Percentiles rank a stretch among this genome's conserved stretches.
Evolutionary conservation across 768 basidiomycete species (phyloP).

Genomic region (Xerocomellus intermedius): DNA sequence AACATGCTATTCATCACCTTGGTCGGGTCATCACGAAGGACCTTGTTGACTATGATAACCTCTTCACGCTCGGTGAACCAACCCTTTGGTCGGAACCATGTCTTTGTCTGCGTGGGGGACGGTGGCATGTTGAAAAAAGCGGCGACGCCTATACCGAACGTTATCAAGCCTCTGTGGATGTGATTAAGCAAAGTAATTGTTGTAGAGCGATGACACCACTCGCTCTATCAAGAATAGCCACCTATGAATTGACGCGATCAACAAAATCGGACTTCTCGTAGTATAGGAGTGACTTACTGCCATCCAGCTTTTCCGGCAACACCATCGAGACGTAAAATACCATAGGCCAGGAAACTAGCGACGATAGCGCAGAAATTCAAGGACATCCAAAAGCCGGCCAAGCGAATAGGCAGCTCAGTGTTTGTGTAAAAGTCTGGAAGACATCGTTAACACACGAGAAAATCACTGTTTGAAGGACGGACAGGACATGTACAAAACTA

Average conservation of each 20-base stretch:
- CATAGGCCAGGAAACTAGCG: slow-evolving; percentile 63
- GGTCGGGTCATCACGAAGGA: slow-evolving; percentile 63
- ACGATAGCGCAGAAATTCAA: slow-evolving; percentile 54
- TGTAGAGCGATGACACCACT: background rate
- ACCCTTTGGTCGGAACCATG: slow-evolving; percentile 56
- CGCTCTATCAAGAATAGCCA: slow-evolving; percentile 40
- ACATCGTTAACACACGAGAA: background rate
- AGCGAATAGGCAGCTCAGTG: slow-evolving; percentile 48
- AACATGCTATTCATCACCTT: slow-evolving; percentile 35
- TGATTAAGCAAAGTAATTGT: background rate
- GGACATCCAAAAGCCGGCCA: slow-evolving; percentile 69
- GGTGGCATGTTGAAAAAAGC: slow-evolving; percentile 62
- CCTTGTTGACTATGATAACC: slow-evolving; percentile 54
- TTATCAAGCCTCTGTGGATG: slow-evolving; percentile 32
- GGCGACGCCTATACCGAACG: slow-evolving; percentile 49
- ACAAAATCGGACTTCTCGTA: background rate
- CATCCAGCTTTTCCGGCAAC: slow-evolving; percentile 15
- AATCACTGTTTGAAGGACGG: slow-evolving; percentile 13
- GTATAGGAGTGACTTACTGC: slow-evolving; percentile 28
- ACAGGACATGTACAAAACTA: slow-evolving; percentile 63
- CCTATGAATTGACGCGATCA: slow-evolving; percentile 13
- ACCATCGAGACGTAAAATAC: slow-evolving; percentile 41
- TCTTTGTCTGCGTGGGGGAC: slow-evolving; percentile 57
- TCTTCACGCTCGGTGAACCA: slow-evolving; percentile 68
- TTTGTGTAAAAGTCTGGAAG: slow-evolving; percentile 52